Evolutionary conservation across 2,329 filamentous ascomycete genomes (phyloP), one percentile per base, ranked within the genome.

Genomic region (Furcasterigmium sp.): DNA sequence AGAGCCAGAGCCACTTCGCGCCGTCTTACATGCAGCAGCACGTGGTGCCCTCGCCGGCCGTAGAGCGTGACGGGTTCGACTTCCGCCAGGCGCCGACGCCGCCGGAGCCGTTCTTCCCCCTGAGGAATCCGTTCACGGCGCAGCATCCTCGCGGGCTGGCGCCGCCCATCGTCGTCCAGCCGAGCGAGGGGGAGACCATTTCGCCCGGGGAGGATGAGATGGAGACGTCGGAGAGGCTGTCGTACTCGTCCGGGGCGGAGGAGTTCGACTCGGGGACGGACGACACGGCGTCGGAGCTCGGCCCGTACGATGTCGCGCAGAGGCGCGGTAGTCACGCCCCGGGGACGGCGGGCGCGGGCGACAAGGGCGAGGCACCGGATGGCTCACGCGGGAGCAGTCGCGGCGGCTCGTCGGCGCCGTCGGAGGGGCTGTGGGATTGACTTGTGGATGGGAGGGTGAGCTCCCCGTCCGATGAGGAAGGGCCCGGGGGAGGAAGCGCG

Each of bases 1-100:
- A 63, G 47, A 64, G 64, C 18, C 60, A 68, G 21, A 52, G 62
- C 14, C 57, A 68, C 44, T 46, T 59, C 39, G 32, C n/a, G 50
- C 57, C 13, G 55, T 46, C 13, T 41, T 45, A n/a, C 32, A 45
- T 34, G 39, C 17, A 11, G 43, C 20, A 2, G 55, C 59, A 6
- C 21, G 47, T 47, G 9, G 40, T 41, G 8, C 42, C 14, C 54
- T 56, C 4, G 43, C 53, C 54, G 2, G 50, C 53, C 14, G 53
- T 54, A 5, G 55, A 58, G 17, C 46, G 52, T 2, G 50, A 57
- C 15, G 53, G 54, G n/a, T 49, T 49, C n/a, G 45, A 49, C 23
- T 49, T 49, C 30, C 39, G 42, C 5, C 45, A 43, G 37, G 45
- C 47, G 3, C 32, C 43, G 8, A 47, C 47, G 17, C 47, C 47